A percentile compares a stretch with the other conserved stretches of the same genome.
Conservation (phyloP, 2,329 filamentous ascomycete genomes). For the Zasmidium citrigriseum region DNA sequence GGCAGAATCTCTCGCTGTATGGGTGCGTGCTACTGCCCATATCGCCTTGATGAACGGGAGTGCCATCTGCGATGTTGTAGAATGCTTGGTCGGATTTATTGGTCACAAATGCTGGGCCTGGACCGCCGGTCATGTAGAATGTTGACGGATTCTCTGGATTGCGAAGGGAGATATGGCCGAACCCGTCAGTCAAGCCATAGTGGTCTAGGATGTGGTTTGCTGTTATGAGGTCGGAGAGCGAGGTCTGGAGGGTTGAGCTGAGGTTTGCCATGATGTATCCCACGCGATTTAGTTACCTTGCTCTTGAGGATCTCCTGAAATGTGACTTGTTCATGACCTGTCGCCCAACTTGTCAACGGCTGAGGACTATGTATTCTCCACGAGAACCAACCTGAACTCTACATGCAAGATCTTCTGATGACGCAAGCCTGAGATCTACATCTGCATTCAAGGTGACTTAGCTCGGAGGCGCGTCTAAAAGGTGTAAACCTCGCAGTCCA, state of each 20-base stretch:
- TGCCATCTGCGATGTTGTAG: background rate
- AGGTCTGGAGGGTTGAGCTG: background rate
- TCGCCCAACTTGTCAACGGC: too few species aligned
- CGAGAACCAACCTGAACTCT: too few species aligned
- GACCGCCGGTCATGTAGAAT: background rate
- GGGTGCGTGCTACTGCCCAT: background rate
- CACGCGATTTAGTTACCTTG: too few species aligned
- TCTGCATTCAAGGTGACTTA: too few species aligned
- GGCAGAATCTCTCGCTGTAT: constrained; percentile 49
- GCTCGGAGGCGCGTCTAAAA: too few species aligned
- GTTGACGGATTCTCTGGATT: background rate
- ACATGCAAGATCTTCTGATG: too few species aligned
- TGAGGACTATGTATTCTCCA: too few species aligned
- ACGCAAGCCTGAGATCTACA: too few species aligned
- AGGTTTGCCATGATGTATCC: background rate
- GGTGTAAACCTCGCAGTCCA: too few species aligned
- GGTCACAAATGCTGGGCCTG: background rate
- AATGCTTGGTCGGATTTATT: background rate
- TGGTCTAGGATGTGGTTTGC: background rate
- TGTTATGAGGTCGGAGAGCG: background rate
- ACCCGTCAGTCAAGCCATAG: background rate
- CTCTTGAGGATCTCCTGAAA: too few species aligned
- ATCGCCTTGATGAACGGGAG: background rate
- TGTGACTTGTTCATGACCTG: too few species aligned
- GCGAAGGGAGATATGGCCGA: background rate